A percentile compares a stretch with the other conserved stretches of the same genome.
phyloP scores from a whole-genome alignment of 441 rosid species.

The Melastoma candidum region DNA sequence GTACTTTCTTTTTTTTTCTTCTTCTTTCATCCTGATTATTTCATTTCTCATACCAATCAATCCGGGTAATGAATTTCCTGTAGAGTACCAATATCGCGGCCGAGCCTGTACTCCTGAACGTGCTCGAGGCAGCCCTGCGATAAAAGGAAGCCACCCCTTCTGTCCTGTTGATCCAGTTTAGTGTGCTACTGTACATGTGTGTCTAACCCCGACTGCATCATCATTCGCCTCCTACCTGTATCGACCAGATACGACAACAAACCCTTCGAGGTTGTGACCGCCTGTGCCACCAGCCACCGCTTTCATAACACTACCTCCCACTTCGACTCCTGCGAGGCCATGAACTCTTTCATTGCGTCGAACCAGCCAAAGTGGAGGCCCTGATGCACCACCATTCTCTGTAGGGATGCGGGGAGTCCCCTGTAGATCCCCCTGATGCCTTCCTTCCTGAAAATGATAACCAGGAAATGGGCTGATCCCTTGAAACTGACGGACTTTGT shows the following conservation, averaged over 20 bases:
- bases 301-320: constrained; percentile 71
- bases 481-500: constrained; percentile 63
- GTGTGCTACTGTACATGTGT: constrained; percentile 55
- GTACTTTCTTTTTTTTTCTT: no score
- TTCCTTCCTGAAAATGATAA: constrained; percentile 57
- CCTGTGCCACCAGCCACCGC: constrained; percentile 89
- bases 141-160: constrained; percentile 82
- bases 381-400: constrained; percentile 77
- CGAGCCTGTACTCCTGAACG: constrained; percentile 85
- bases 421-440: constrained; percentile 75
- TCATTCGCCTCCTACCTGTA: constrained; percentile 81
- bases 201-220: constrained; percentile 93
- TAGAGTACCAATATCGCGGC: constrained; percentile 89
- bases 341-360: constrained; percentile 71
- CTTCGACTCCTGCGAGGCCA: constrained; percentile 36
- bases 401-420: constrained; percentile 85
- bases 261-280: constrained; percentile 83
- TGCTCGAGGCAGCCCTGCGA: constrained; percentile 75
- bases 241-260: constrained; percentile 78
- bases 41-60: constrained; percentile 29
- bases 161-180: constrained; percentile 61
- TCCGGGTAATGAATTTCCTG: constrained; percentile 76
- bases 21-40: no score
- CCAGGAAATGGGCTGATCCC: constrained; percentile 72
- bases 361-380: constrained; percentile 91